Evolutionary conservation across 208 protist genomes (phyloP).

Genomic region (Acanthamoeba castellanii): DNA sequence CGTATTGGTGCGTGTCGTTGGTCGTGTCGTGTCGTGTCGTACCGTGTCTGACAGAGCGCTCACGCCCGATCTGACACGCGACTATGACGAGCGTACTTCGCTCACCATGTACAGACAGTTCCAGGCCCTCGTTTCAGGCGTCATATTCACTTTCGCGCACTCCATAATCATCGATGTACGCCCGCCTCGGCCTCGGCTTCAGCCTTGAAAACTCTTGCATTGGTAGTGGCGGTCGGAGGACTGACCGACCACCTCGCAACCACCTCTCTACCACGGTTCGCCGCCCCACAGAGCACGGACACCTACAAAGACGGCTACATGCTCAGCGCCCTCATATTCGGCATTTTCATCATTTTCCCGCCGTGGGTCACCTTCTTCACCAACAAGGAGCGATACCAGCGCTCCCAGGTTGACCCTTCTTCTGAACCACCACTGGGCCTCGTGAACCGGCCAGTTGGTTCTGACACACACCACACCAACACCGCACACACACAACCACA

Average conservation of each 20-base stretch:
- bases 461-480: too few species aligned
- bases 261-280: too few species aligned
- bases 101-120: conserved; percentile 67
- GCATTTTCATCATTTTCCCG: conserved; percentile 2
- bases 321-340: conserved; percentile 26
- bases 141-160: conserved; percentile 1
- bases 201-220: too few species aligned
- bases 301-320: conserved; percentile 54
- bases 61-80: conserved; percentile 41
- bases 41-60: not conserved
- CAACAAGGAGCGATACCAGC: conserved; percentile 26
- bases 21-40: not conserved
- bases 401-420: not conserved
- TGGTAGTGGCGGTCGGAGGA: too few species aligned
- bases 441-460: too few species aligned
- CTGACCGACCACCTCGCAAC: too few species aligned
- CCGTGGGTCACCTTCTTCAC: conserved; percentile 34
- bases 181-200: not conserved
- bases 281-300: conserved; percentile 19
- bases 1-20: too few species aligned
- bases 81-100: conserved; percentile 64
- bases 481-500: too few species aligned
- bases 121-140: conserved; percentile 15
- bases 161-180: conserved; percentile 29
- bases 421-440: too few species aligned